phyloP scores from a whole-genome alignment of 768 basidiomycete genomes.

The Phylloporus arenicola region DNA sequence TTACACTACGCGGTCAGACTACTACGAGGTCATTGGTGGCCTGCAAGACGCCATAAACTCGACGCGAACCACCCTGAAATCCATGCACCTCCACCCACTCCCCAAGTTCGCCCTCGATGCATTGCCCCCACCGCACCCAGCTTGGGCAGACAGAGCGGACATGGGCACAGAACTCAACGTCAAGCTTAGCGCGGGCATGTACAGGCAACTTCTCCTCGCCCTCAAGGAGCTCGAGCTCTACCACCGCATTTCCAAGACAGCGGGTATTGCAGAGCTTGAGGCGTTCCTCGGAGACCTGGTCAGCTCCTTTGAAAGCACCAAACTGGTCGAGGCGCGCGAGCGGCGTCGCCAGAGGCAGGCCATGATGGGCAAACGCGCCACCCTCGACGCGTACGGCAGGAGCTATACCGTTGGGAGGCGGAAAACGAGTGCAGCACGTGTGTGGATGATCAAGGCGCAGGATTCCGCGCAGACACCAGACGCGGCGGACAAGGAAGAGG shows the following conservation, averaged over 20 bases:
- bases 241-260: constrained; percentile 23
- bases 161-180: constrained; percentile 54
- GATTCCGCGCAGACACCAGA: constrained; percentile 6
- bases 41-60: constrained; percentile 61
- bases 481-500: background rate
- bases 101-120: constrained; percentile 61
- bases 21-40: constrained; percentile 63
- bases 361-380: constrained; percentile 48
- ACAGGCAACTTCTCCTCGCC: constrained; percentile 56
- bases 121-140: constrained; percentile 51
- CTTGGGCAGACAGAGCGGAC: constrained; percentile 65
- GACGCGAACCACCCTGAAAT: constrained; percentile 54
- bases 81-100: constrained; percentile 70
- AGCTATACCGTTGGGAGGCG: constrained; percentile 82
- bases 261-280: constrained; percentile 43
- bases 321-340: constrained; percentile 42
- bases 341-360: constrained; percentile 20
- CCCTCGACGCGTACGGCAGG: constrained; percentile 72
- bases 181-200: constrained; percentile 62
- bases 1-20: constrained; percentile 74
- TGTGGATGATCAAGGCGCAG: constrained; percentile 81
- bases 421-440: constrained; percentile 86
- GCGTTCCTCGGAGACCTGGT: constrained; percentile 57
- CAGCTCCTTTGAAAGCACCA: constrained; percentile 60
- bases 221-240: constrained; percentile 67